Conservation (phyloP, 2,329 filamentous ascomycete species). For the Penicillium italicum region DNA sequence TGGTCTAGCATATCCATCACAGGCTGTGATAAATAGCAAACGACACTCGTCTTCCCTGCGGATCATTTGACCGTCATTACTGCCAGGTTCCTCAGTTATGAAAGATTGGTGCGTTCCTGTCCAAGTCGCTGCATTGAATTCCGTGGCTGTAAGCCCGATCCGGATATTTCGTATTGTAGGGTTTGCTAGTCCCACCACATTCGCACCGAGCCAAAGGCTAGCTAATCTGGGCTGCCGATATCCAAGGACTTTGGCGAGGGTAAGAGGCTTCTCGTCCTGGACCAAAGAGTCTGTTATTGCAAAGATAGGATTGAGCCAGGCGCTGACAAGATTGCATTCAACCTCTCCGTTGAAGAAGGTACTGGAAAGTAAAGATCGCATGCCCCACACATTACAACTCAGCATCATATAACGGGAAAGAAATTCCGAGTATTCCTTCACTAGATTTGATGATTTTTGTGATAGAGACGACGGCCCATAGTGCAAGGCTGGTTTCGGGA, state of each 20-base stretch:
- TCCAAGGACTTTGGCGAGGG: conserved; percentile 12
- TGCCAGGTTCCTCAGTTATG: not conserved
- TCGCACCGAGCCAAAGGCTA: conserved; percentile 24
- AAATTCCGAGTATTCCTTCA: not conserved
- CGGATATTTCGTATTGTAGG: not conserved
- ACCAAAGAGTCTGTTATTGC: conserved; percentile 14
- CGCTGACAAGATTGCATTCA: conserved; percentile 25
- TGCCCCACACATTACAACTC: conserved; percentile 22
- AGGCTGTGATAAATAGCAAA: not conserved
- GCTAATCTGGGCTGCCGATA: conserved; percentile 15
- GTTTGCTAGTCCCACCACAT: not conserved
- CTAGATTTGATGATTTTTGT: conserved; percentile 2
- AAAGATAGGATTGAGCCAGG: conserved; percentile 23
- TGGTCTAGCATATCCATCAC: not conserved
- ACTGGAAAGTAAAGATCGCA: conserved; percentile 23
- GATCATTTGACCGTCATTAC: not conserved
- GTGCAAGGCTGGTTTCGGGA: conserved; percentile 12
- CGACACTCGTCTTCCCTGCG: not conserved
- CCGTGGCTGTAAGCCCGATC: not conserved
- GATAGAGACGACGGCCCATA: not conserved
- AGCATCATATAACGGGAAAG: conserved; percentile 23
- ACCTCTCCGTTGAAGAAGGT: conserved; percentile 25
- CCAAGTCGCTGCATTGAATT: not conserved
- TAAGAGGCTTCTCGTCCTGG: not conserved
- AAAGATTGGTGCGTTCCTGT: not conserved